Percentiles rank a stretch among this genome's conserved stretches.
Evolutionary conservation across 768 basidiomycete species (phyloP).

Genomic region (Lentinula sp.): DNA sequence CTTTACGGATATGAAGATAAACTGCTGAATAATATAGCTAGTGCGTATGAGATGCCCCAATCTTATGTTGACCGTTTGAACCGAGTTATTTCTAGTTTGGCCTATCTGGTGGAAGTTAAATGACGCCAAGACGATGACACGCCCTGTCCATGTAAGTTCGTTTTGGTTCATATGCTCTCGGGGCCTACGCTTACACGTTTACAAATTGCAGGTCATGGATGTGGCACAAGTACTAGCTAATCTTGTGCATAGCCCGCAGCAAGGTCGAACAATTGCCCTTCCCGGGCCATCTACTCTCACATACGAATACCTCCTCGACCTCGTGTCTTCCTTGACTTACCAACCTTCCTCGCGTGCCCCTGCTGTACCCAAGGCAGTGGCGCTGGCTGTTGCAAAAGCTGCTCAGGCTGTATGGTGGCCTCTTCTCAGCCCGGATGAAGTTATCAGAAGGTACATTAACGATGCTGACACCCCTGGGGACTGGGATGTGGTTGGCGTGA

Average conservation of each 20-base stretch:
- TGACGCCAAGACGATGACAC: slow-evolving; percentile 76
- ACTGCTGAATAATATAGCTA: slow-evolving; percentile 84
- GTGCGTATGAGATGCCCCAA: slow-evolving; percentile 41
- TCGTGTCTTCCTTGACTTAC: slow-evolving; percentile 78
- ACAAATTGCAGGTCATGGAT: slow-evolving; percentile 60
- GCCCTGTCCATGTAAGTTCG: slow-evolving; percentile 77
- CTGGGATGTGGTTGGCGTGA: slow-evolving; percentile 80
- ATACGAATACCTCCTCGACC: slow-evolving; percentile 70
- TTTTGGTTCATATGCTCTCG: slow-evolving; percentile 13
- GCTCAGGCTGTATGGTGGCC: slow-evolving; percentile 89
- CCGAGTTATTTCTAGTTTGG: slow-evolving; percentile 50
- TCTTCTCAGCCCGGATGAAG: slow-evolving; percentile 83
- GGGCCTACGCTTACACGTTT: slow-evolving; percentile 10
- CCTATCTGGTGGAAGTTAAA: slow-evolving; percentile 95
- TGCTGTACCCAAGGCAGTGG: slow-evolving; percentile 68
- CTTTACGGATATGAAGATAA: slow-evolving; percentile 97
- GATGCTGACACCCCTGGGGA: slow-evolving; percentile 70
- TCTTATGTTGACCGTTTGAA: slow-evolving; percentile 9
- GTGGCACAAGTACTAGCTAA: slow-evolving; percentile 90
- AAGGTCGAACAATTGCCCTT: slow-evolving; percentile 67
- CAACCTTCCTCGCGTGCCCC: slow-evolving; percentile 67
- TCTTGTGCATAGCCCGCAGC: slow-evolving; percentile 55
- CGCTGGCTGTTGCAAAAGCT: slow-evolving; percentile 53
- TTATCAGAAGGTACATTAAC: slow-evolving; percentile 80
- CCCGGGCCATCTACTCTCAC: slow-evolving; percentile 88